These are phyloP conservation scores for Pythium dissimile DNA, from an alignment of 352 stramenopile species.

Conservation along the genomic window DNA sequence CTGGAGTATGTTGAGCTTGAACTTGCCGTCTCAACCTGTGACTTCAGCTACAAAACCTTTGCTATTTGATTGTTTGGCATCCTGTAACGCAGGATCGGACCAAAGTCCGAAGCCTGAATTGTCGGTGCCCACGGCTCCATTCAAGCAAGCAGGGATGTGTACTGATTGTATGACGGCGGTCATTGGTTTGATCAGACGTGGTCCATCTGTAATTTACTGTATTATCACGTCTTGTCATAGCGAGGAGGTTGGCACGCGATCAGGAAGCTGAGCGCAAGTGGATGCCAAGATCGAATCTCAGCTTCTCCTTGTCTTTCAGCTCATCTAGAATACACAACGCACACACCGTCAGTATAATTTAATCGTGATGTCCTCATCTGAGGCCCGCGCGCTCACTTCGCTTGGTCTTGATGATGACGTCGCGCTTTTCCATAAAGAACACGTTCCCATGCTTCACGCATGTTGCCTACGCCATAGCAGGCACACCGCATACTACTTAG, in stretches of 20 bases:
- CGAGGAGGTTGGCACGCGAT: not conserved
- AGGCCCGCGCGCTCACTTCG: slow-evolving; percentile 44
- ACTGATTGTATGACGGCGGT: not conserved
- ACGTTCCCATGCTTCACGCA: slow-evolving; percentile 70
- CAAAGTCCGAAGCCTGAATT: not conserved
- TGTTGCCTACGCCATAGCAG: slow-evolving; percentile 35
- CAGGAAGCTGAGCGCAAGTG: slow-evolving; percentile 30
- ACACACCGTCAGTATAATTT: not conserved
- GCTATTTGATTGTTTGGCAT: slow-evolving; percentile 1
- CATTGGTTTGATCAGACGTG: not conserved
- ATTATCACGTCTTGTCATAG: not conserved
- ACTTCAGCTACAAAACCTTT: slow-evolving; percentile 1
- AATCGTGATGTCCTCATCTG: too few species aligned
- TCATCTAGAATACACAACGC: slow-evolving; percentile 34
- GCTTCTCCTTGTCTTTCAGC: slow-evolving; percentile 58
- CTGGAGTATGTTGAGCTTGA: too few species aligned
- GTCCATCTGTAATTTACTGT: not conserved
- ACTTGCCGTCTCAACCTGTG: slow-evolving; percentile 2
- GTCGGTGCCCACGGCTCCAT: not conserved
- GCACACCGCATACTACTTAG: too few species aligned
- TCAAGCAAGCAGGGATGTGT: not conserved
- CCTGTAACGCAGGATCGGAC: not conserved
- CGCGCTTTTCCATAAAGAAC: slow-evolving; percentile 68
- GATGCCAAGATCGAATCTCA: slow-evolving; percentile 51
- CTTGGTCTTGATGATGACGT: slow-evolving; percentile 70